Conservation (phyloP, 2,329 filamentous ascomycete species). For the Falciphora oryzae region DNA sequence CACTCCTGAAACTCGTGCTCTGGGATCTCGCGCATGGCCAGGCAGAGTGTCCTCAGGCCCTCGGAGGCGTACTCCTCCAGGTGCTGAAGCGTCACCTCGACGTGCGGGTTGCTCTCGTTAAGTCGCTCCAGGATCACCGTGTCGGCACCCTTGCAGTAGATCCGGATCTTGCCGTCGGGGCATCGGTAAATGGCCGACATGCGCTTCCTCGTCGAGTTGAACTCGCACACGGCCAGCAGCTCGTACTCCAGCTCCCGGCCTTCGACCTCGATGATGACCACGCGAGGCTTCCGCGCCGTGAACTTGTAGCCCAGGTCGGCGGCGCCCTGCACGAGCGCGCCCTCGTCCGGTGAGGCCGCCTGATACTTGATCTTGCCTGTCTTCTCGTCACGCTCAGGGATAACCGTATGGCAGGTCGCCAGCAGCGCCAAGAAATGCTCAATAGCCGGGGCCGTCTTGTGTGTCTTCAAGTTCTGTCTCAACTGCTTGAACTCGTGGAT, state of each 20-base stretch:
- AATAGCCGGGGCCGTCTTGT: slow-evolving; percentile 45
- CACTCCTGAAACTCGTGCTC: slow-evolving; percentile 87
- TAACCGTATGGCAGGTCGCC: slow-evolving; percentile 92
- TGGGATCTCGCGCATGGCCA: slow-evolving; percentile 88
- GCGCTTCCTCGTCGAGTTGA: slow-evolving; percentile 94
- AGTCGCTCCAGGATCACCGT: slow-evolving; percentile 95
- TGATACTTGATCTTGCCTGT: slow-evolving; percentile 89
- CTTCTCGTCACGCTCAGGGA: slow-evolving; percentile 79
- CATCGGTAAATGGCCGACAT: slow-evolving; percentile 98
- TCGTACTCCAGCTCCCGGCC: slow-evolving; percentile 77
- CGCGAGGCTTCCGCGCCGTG: slow-evolving; percentile 78
- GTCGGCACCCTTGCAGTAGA: slow-evolving; percentile 95
- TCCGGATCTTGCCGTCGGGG: slow-evolving; percentile 88
- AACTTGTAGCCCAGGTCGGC: slow-evolving; percentile 83
- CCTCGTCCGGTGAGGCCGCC: slow-evolving; percentile 94
- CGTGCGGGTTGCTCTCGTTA: slow-evolving; percentile 73
- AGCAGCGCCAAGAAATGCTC: slow-evolving; percentile 84
- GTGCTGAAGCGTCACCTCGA: slow-evolving; percentile 86
- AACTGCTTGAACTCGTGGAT: slow-evolving; percentile 81
- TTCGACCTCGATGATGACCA: slow-evolving; percentile 75
- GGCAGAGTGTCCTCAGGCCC: slow-evolving; percentile 86
- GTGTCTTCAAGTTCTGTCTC: slow-evolving; percentile 58
- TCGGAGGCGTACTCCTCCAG: slow-evolving; percentile 98
- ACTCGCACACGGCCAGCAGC: slow-evolving; percentile 93
- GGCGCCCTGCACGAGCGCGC: slow-evolving; percentile 91